These are phyloP conservation scores for Malassezia globosa DNA, from an alignment of 1,284 basidiomycete species.

Conservation along the genomic window DNA sequence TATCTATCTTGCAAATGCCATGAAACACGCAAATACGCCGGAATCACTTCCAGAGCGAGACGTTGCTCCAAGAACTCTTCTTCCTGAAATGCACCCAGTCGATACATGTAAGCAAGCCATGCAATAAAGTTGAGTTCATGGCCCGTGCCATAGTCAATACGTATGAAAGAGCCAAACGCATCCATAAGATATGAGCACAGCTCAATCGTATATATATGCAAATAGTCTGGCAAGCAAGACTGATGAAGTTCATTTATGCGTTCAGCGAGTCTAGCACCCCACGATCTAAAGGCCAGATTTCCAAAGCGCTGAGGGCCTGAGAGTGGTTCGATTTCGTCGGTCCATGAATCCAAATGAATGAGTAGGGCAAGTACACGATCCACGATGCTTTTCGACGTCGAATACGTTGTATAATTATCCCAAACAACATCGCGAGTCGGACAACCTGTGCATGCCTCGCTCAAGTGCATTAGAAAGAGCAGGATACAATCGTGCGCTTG, in stretches of 20 bases:
- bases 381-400: conserved; percentile 24
- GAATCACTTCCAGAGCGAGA: conserved; percentile 54
- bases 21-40: conserved; percentile 67
- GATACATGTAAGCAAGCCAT: conserved; percentile 33
- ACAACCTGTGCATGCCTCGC: conserved; percentile 37
- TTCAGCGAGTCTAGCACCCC: conserved; percentile 67
- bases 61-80: conserved; percentile 16
- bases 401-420: background rate
- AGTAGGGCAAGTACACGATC: conserved; percentile 55
- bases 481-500: conserved; percentile 31
- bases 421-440: conserved; percentile 18
- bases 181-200: conserved; percentile 66
- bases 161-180: conserved; percentile 77
- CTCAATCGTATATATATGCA: conserved; percentile 53
- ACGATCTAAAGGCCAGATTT: conserved; percentile 79
- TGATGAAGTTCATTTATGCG: conserved; percentile 21
- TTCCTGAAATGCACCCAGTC: conserved; percentile 23
- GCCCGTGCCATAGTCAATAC: conserved; percentile 93
- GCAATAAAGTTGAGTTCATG: conserved; percentile 57
- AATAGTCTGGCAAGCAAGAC: conserved; percentile 52
- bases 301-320: conserved; percentile 82
- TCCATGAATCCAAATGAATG: conserved; percentile 63
- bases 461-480: conserved; percentile 40
- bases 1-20: conserved; percentile 82
- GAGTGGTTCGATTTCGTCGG: conserved; percentile 67